phyloP scores from a whole-genome alignment of 495 filamentous ascomycete genomes.

The Aspergillus olivimuriae region DNA sequence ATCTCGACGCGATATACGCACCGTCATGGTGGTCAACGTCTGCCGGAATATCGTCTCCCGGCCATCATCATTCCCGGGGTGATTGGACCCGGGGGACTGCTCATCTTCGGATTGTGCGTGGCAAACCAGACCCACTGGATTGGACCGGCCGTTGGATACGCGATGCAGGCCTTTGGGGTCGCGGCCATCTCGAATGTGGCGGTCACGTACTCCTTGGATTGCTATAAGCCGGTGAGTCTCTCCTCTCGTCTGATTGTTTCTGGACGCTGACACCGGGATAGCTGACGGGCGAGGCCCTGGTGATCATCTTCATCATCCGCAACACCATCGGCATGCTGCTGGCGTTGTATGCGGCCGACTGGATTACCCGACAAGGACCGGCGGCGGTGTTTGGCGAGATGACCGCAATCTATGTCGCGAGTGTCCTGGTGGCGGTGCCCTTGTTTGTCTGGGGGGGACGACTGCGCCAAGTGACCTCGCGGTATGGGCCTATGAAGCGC shows the following conservation, averaged over 20 bases:
- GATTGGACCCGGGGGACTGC: slow-evolving; percentile 22
- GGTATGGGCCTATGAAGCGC: slow-evolving; percentile 29
- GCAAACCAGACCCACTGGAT: slow-evolving; percentile 25
- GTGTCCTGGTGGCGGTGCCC: slow-evolving; percentile 20
- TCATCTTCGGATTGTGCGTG: slow-evolving; percentile 26
- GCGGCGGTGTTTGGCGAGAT: slow-evolving; percentile 26
- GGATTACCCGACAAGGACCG: slow-evolving; percentile 23
- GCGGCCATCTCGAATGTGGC: slow-evolving; percentile 30
- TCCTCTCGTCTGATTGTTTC: neutral
- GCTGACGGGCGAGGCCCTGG: slow-evolving; percentile 25
- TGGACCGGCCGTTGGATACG: slow-evolving; percentile 26
- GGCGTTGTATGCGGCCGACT: slow-evolving; percentile 23
- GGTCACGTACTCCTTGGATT: slow-evolving; percentile 28
- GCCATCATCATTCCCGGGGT: slow-evolving; percentile 23
- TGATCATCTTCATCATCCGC: slow-evolving; percentile 28
- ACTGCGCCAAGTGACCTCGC: slow-evolving; percentile 14
- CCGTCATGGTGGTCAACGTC: slow-evolving; percentile 17
- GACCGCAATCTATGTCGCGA: slow-evolving; percentile 23
- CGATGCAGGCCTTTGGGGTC: slow-evolving; percentile 30
- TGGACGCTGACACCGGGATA: neutral
- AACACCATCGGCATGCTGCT: slow-evolving; percentile 30
- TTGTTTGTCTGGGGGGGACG: slow-evolving; percentile 19
- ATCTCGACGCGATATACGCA: slow-evolving; percentile 24
- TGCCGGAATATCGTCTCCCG: slow-evolving; percentile 26
- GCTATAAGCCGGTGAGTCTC: slow-evolving; percentile 22